Evolutionary conservation across 306 rosid genomes (phyloP).

Genomic region (Malus sylvestris): DNA sequence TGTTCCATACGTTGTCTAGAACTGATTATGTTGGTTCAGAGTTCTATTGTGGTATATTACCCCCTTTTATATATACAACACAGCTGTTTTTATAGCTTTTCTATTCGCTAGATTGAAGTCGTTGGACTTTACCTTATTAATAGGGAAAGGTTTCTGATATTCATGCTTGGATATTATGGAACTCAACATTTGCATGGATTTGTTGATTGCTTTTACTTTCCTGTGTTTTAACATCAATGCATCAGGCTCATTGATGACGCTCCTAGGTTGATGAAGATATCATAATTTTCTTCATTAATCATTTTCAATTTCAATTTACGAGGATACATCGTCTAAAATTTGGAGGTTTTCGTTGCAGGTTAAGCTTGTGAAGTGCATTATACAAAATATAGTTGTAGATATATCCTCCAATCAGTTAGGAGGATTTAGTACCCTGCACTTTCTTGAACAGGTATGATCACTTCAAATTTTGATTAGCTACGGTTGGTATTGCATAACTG

Average conservation of each 20-base stretch:
- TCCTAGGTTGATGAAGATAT: background rate
- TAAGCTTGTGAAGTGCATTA: conserved; percentile 84
- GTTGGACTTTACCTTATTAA: background rate
- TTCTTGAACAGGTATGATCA: conserved; percentile 77
- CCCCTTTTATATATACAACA: too few species aligned
- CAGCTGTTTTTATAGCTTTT: background rate
- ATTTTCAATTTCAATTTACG: background rate
- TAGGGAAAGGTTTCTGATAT: background rate
- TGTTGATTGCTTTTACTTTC: background rate
- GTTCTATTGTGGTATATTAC: background rate
- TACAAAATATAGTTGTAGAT: conserved; percentile 77
- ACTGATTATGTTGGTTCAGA: background rate
- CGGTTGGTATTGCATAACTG: background rate
- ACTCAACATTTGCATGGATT: background rate
- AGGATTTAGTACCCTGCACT: conserved; percentile 78
- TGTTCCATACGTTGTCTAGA: background rate
- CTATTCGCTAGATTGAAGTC: background rate
- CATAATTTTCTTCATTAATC: background rate
- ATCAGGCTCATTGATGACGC: background rate
- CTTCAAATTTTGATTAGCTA: background rate
- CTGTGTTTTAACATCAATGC: background rate
- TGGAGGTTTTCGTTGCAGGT: conserved; percentile 51
- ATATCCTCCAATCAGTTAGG: conserved; percentile 93
- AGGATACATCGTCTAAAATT: background rate
- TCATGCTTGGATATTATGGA: background rate